A percentile compares a stretch with the other conserved stretches of the same genome.
These are phyloP conservation scores for Nothopassalora personata DNA, from an alignment of 2,329 filamentous ascomycete species.

Conservation along the genomic window DNA sequence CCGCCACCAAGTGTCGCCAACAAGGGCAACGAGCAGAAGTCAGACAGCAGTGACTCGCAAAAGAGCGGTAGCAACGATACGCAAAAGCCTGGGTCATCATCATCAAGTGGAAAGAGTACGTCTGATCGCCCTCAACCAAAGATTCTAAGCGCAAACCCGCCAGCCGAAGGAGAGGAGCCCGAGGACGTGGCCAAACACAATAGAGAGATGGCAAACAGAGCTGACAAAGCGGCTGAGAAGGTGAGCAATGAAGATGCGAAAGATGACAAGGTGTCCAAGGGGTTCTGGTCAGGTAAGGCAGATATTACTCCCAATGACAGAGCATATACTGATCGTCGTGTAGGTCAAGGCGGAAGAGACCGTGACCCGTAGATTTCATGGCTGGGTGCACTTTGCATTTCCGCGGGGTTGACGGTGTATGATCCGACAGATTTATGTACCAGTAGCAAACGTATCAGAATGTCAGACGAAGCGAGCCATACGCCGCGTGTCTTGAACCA, in stretches of 20 bases:
- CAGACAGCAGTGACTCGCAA: neutral
- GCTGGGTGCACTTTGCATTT: neutral
- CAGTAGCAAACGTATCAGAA: neutral
- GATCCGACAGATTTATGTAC: neutral
- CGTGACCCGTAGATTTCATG: neutral
- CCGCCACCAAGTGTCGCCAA: constrained; percentile 1
- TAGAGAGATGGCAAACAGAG: constrained; percentile 43
- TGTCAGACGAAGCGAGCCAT: neutral
- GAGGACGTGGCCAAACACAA: constrained; percentile 17
- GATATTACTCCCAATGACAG: neutral
- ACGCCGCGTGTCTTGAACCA: neutral
- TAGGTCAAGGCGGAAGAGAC: constrained; percentile 2
- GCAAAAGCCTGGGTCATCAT: neutral
- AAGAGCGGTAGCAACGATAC: neutral
- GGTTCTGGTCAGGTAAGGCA: constrained; percentile 7
- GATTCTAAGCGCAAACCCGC: constrained; percentile 9
- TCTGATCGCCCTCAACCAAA: constrained; percentile 6
- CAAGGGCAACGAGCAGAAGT: neutral
- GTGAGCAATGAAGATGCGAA: constrained; percentile 5
- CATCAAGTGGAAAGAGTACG: constrained; percentile 3
- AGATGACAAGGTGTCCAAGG: constrained; percentile 10
- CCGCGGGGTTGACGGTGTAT: neutral
- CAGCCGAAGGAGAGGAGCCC: constrained; percentile 6
- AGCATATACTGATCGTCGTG: neutral
- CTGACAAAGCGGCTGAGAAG: constrained; percentile 29